Evolutionary conservation across 2,329 filamentous ascomycete species (phyloP), one percentile per base, ranked within the genome.

Genomic region (Geosmithia morbida): DNA sequence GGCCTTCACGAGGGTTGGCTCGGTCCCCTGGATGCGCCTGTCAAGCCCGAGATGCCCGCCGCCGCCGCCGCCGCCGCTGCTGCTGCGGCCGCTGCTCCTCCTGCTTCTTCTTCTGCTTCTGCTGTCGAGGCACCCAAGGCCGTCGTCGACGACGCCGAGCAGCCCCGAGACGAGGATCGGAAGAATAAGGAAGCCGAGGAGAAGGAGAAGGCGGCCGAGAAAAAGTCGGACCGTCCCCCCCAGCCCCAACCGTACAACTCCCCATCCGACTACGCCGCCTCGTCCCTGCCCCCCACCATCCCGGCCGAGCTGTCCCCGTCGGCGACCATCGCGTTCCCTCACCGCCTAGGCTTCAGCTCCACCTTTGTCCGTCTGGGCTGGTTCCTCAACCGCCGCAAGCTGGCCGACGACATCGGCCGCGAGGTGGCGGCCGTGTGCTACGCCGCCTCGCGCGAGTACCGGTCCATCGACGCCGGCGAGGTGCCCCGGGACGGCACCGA

Each of bases 1-100:
- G 92, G 92, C 43, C 60, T 97, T 54, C 92, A 98, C 61, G 92
- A 98, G 66, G 92, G 92, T 48, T 98, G 92, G 90, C 68, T 98
- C 20, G 90, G 92, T 0, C 88, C 92, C 7, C 68, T 94, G 42
- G 77, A 83, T 50, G 65, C 79, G 48, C 83, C 84, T 2, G 57
- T 61, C 41, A 52, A 58, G 29, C 55, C 57, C 7, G 55, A 58
- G n/a, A 26, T 48, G 40, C 45, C 51, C 16, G 42, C 47, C 22
- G 16, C 17, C 13, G 7, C 13, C 7, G 43, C 29, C 8, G 14
- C 14, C 4, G 19, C 43, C 17, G 8, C 22, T 7, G 49, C 7
- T 7, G 43, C 29, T 3, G 26, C 19, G 7, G 19, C 20, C 52
- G 51, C 59, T 51, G 49, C 55, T 50, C 26, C 39, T 19, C 33